phyloP scores from a whole-genome alignment of 2,329 filamentous ascomycete genomes.

The Aquanectria penicillioides region DNA sequence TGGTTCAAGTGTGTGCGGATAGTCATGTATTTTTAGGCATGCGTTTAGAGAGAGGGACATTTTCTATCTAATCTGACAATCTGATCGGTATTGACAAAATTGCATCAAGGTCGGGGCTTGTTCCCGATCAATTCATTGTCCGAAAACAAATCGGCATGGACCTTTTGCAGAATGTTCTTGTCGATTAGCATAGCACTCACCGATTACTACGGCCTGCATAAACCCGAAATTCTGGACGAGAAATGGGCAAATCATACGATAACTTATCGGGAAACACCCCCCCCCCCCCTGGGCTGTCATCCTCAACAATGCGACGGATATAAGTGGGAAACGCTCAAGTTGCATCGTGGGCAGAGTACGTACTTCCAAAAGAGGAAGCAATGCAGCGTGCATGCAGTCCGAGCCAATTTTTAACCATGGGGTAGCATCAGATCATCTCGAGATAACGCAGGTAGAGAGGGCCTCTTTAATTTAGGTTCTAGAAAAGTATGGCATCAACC shows the following conservation, averaged over 20 bases:
- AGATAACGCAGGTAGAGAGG: conserved; percentile 8
- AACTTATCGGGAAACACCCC: background rate
- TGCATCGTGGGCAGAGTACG: conserved; percentile 4
- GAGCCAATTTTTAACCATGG: background rate
- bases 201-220: background rate
- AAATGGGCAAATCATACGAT: conserved; percentile 1
- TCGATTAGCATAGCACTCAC: background rate
- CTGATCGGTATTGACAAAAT: no score
- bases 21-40: no score
- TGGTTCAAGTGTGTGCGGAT: no score
- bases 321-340: conserved; percentile 8
- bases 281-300: conserved; percentile 3
- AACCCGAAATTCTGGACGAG: background rate
- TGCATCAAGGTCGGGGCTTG: background rate
- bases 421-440: conserved; percentile 1
- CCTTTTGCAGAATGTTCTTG: background rate
- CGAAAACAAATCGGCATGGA: background rate
- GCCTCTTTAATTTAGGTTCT: conserved; percentile 1
- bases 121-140: background rate
- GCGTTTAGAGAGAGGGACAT: no score
- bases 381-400: background rate
- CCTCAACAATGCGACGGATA: background rate
- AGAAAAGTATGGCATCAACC: background rate
- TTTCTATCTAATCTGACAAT: no score
- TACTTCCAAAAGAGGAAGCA: conserved; percentile 8